Base-by-base conservation (phyloP, 257 asterid genomes). In the Plantago elongata region DNA sequence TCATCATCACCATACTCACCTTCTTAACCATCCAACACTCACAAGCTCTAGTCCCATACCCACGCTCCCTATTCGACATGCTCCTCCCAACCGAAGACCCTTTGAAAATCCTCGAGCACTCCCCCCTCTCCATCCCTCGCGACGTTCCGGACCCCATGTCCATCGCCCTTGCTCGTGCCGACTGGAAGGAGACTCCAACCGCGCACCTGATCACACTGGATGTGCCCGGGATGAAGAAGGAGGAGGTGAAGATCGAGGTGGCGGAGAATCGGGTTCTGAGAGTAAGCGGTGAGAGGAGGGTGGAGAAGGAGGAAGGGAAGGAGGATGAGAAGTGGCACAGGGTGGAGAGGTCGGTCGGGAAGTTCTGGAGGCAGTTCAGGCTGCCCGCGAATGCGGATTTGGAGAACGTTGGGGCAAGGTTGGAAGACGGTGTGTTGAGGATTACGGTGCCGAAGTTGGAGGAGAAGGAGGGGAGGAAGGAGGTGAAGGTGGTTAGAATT, bases 321-420 rank as follows among this genome's bases (percentile, higher is more conserved):
- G 73, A 79, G 68, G 95, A 84, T 4, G 97, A 85, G 67, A 77
- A 78, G 66, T 90, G 97, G 97, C 97, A 90, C 74, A 51, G 93
- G 64, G 87, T 71, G 57, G 96, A 90, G 78, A 71, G 96, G 45
- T 77, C 85, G 0, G 75, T 64, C 1, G 96, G 97, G 4, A 83
- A 67, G 67, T 90, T 90, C 75, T 80, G 92, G 96, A 61, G 96
- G 75, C 97, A 71, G 74, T 90, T 90, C 58, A 72, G 88, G 78
- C 1, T 90, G 84, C 92, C 96, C 42, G 81, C 10, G 54, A 76
- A 78, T n/a, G 90, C 84, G 0, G 93, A 87, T 51, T 15, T 84
- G 86, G 90, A 83, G 17, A 76, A 63, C 0, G 81, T 85, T 13
- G 69, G 57, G 15, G 96, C 95, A 13, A 62, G 69, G 11, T 67